Evolutionary conservation across 805 yeast genomes (phyloP).

Genomic region (Candida silvicultrix): DNA sequence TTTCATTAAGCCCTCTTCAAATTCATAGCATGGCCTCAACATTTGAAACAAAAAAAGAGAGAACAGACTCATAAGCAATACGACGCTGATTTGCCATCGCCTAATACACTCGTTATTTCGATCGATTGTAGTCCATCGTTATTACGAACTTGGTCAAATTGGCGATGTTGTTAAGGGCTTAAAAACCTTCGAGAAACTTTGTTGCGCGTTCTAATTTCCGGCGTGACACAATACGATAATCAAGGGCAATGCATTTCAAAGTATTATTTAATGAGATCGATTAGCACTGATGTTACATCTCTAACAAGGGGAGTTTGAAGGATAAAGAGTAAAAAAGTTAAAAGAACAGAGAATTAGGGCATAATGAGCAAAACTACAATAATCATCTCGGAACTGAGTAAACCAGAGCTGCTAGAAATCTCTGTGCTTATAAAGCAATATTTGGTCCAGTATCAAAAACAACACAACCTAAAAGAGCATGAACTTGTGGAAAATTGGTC

Average conservation of each 20-base stretch:
- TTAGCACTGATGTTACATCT: background rate
- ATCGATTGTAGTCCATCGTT: no score
- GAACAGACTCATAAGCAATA: no score
- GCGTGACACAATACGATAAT: background rate
- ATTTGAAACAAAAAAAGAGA: no score
- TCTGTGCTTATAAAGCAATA: conserved; percentile 13
- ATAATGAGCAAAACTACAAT: conserved; percentile 10
- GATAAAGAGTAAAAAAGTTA: no score
- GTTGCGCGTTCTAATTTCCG: background rate
- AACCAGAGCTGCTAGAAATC: conserved; percentile 13
- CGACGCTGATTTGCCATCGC: no score
- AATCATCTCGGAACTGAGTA: conserved; percentile 17
- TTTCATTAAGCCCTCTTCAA: no score
- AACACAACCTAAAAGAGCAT: background rate
- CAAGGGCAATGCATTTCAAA: background rate
- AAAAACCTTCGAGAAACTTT: background rate
- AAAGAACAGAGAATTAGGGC: background rate
- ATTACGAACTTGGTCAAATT: no score
- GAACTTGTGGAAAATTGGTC: conserved; percentile 26
- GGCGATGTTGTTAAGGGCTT: background rate
- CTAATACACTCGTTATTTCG: no score
- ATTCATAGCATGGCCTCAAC: no score
- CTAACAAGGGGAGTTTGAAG: no score
- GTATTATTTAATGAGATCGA: background rate
- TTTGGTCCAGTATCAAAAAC: conserved; percentile 5